phyloP scores from a whole-genome alignment of 306 rosid species.

The Styphnolobium japonicum region DNA sequence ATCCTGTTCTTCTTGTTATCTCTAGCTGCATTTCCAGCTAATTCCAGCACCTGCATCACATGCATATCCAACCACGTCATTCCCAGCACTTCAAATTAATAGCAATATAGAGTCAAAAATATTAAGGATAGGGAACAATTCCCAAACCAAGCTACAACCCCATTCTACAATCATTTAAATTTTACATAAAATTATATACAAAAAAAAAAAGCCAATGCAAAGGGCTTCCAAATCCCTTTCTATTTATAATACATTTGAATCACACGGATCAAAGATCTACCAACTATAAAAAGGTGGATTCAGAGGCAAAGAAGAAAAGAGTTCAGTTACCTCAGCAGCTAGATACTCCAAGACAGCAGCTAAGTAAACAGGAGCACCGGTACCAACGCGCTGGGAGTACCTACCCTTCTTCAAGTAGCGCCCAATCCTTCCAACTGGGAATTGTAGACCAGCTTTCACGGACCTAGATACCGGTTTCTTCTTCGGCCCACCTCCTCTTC shows the following conservation, averaged over 20 bases:
- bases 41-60: constrained; percentile 68
- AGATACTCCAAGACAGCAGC: constrained; percentile 74
- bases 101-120: too few relatives aligned
- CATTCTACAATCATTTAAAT: too few relatives aligned
- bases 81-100: too few relatives aligned
- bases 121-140: too few relatives aligned
- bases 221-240: too few relatives aligned
- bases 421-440: constrained; percentile 68
- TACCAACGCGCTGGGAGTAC: constrained; percentile 57
- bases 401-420: constrained; percentile 66
- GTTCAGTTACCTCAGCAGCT: constrained; percentile 75
- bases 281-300: too few relatives aligned
- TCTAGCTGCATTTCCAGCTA: constrained; percentile 93
- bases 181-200: too few relatives aligned
- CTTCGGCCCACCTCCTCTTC: constrained; percentile 49
- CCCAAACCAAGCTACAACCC: too few relatives aligned
- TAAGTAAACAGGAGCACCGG: constrained; percentile 63
- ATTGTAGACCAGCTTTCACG: constrained; percentile 66
- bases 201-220: too few relatives aligned
- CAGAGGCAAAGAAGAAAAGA: neutral
- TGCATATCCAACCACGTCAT: too few relatives aligned
- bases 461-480: constrained; percentile 66
- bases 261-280: too few relatives aligned
- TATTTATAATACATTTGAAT: too few relatives aligned
- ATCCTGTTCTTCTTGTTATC: constrained; percentile 86